Base-by-base conservation (phyloP, 495 filamentous ascomycete species). In the Lasiosphaeria hispida region DNA sequence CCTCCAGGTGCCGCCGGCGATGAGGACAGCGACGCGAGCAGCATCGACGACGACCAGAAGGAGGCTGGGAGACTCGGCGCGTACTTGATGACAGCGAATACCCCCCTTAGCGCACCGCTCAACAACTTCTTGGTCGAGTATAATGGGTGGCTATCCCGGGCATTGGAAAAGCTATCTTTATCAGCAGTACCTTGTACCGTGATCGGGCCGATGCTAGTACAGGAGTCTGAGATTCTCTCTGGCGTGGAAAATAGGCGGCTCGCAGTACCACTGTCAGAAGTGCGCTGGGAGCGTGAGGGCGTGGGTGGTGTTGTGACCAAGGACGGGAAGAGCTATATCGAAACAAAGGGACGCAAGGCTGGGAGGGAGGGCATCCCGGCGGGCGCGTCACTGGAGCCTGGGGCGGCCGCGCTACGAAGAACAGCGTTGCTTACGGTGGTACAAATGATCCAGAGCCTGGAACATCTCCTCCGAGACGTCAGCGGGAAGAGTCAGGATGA, bases 401-500 rank as follows among this genome's bases (percentile, higher is more conserved):
- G 87, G 40, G 91, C 96, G 65, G 73, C 81, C 37, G 86, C 91
- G 35, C 75, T 96, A 40, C 80, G 93, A 54, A 79, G 85, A 60
- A 91, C 91, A 19, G 89, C 90, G 37, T 81, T 94, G 56, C 74
- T 89, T 69, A 89, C 88, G 2, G 84, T 91, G n/a, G 83, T 92
- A 53, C 87, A 92, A 66, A 84, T 91, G 83, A 92, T 96, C 19
- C 90, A 96, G 64, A 85, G 84, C 53, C 75, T 97, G 71, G 92
- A 96, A 71, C 90, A 90, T 30, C 71, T 93, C 36, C 74, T 96
- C 56, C 84, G 87, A 66, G 89, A 96, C 63, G 83, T 84, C 35
- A 92, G 89, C 63, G 88, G 85, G 23, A 94, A 96, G 76, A 87
- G 86, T 64, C 84, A 87, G 65, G 90, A 95, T 60, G 93, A 96